A percentile compares a stretch with the other conserved stretches of the same genome.
phyloP scores from a whole-genome alignment of 331 rosid species.

The Rhamnella rubrinervis region DNA sequence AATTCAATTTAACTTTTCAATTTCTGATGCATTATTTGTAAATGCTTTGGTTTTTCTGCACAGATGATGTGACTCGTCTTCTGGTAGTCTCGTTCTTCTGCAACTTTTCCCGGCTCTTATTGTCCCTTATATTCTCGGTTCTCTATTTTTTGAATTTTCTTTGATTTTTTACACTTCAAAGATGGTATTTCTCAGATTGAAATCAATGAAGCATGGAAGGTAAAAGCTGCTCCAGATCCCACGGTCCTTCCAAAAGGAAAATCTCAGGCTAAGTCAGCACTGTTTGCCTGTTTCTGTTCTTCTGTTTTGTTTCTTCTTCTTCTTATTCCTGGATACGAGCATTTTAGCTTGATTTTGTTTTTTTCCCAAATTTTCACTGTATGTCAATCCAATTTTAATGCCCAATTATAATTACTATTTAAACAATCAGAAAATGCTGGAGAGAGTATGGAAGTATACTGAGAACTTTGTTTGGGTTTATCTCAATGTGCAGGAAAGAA shows the following conservation, averaged over 20 bases:
- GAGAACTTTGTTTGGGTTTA: background rate
- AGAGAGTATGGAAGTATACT: slow-evolving; percentile 11
- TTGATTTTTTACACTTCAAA: background rate
- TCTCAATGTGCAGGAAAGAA: slow-evolving; percentile 47
- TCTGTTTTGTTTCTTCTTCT: background rate
- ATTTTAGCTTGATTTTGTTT: too few relatives aligned
- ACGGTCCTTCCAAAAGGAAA: slow-evolving; percentile 70
- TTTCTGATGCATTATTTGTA: slow-evolving; percentile 13
- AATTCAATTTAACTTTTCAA: background rate
- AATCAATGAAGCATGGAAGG: slow-evolving; percentile 78
- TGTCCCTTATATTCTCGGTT: background rate
- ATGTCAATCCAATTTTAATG: too few relatives aligned
- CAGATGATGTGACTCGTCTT: slow-evolving; percentile 85
- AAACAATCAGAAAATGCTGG: background rate
- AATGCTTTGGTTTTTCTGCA: slow-evolving; percentile 2
- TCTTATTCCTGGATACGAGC: background rate
- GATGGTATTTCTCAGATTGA: slow-evolving; percentile 49
- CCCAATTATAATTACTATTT: too few relatives aligned
- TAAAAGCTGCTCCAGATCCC: slow-evolving; percentile 53
- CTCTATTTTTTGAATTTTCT: background rate
- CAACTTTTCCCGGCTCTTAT: background rate
- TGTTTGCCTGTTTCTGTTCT: background rate
- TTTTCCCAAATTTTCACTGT: too few relatives aligned
- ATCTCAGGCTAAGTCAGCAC: slow-evolving; percentile 68
- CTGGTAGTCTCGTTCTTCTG: slow-evolving; percentile 45